Evolutionary conservation across 176 grass and related monocot species (phyloP), one percentile per base, ranked within the genome.

Genomic region (Carex myosuroides): DNA sequence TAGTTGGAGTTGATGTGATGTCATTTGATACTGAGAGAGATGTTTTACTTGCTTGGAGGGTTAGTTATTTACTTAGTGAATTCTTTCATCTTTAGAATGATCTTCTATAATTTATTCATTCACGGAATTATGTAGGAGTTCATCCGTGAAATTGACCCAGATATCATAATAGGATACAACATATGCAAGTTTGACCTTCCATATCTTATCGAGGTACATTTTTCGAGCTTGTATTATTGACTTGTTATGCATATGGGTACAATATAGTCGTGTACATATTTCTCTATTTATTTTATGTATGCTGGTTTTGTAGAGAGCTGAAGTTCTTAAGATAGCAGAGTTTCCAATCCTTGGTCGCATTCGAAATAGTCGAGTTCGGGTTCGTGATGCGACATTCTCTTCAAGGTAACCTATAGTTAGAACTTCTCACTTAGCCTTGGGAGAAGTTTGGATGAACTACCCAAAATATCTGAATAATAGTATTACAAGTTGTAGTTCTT

Each of bases 81-180:
- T 81, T 20, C 67, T 81, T 17, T 46, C 16, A 55, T 48, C 67
- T 66, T 74, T 33, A 32, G 59, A 79, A 73, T 21, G 85, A 29
- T 83, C 66, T 80, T 56, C 32, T 3, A 37, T 55, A 72, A 68
- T 66, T 82, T 35, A 81, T 86, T 86, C 12, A 26, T 33, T 64
- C 80, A 76, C 2, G 44, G 11, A 81, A 76, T 70, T 89, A 85
- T 91, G 70, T 86, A 95, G 96, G 92, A 98, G 90, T 90, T 95
- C 9, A 92, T 95, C 81, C 88, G 92, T 50, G 95, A 95, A 84
- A 89, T 92, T 33, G 95, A 95, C 58, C 92, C 95, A 70, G 95
- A 98, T 87, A 98, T 98, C 80, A 93, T 95, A 85, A 98, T 98
- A 87, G 95, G 95, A 83, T 98, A 98, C 79, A 98, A 98, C 42